Conservation (phyloP, 805 yeast genomes). For the Metschnikowia santaceciliae region DNA sequence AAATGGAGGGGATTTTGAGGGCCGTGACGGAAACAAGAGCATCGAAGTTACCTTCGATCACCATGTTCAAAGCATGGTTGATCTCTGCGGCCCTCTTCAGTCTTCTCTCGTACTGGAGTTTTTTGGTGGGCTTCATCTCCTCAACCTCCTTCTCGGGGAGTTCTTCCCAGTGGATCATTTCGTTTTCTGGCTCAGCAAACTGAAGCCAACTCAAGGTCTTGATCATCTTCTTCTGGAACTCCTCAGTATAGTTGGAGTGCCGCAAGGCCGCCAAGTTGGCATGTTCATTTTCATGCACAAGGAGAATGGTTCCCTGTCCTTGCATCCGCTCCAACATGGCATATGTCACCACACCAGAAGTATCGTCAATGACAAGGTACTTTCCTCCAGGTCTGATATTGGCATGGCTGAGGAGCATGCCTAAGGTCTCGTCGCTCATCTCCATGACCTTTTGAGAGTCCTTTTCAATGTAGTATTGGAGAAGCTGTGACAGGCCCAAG, state of each 20-base stretch:
- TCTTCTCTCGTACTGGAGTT: conserved; percentile 65
- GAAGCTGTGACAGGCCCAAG: conserved; percentile 63
- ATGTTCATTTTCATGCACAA: conserved; percentile 91
- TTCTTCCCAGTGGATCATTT: conserved; percentile 44
- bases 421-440: conserved; percentile 80
- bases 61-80: conserved; percentile 47
- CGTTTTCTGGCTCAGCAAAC: conserved; percentile 71
- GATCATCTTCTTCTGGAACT: conserved; percentile 50
- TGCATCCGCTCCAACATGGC: conserved; percentile 89
- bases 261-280: conserved; percentile 71
- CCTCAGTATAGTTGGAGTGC: conserved; percentile 60
- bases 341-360: conserved; percentile 86
- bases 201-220: conserved; percentile 75
- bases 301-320: conserved; percentile 64
- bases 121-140: conserved; percentile 55
- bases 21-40: conserved; percentile 73
- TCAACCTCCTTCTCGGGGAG: conserved; percentile 50
- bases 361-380: conserved; percentile 85
- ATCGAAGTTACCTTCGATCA: conserved; percentile 58
- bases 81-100: conserved; percentile 51
- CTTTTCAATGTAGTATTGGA: conserved; percentile 73
- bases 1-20: conserved; percentile 59
- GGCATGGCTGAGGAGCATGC: conserved; percentile 70
- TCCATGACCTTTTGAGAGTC: conserved; percentile 71
- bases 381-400: conserved; percentile 87